phyloP scores from a whole-genome alignment of 2,329 filamentous ascomycete species.

The Scolecobasidium constrictum region DNA sequence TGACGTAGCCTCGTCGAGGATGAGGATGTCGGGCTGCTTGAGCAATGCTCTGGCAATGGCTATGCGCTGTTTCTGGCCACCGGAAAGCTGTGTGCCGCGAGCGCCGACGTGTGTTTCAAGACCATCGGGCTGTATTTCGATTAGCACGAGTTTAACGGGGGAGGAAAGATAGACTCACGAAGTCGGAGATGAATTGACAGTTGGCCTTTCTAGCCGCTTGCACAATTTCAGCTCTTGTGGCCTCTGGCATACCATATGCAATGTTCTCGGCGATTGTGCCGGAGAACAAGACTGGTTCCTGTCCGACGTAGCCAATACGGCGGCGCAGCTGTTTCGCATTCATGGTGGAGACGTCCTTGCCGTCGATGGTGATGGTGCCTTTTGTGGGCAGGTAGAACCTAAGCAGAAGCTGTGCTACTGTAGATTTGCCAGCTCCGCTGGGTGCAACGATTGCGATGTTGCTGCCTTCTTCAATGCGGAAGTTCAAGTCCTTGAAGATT shows the following conservation, averaged over 20 bases:
- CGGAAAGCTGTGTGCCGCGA: conserved; percentile 84
- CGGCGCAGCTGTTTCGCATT: conserved; percentile 88
- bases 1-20: conserved; percentile 89
- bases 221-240: conserved; percentile 70
- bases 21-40: conserved; percentile 92
- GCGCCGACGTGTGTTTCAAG: conserved; percentile 90
- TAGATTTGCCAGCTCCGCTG: conserved; percentile 92
- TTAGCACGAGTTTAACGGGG: conserved; percentile 9
- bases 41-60: conserved; percentile 90
- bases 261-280: conserved; percentile 84
- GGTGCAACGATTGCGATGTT: conserved; percentile 96
- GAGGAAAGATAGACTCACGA: conserved; percentile 44
- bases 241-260: conserved; percentile 74
- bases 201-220: conserved; percentile 84
- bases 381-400: conserved; percentile 79
- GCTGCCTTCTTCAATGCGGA: conserved; percentile 83
- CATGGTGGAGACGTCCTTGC: conserved; percentile 70
- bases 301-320: conserved; percentile 88
- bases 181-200: conserved; percentile 92
- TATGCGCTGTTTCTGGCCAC: conserved; percentile 95
- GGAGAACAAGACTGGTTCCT: conserved; percentile 88
- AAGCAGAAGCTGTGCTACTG: conserved; percentile 80
- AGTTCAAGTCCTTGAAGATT: conserved; percentile 83
- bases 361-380: conserved; percentile 73
- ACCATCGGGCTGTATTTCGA: conserved; percentile 64